These are phyloP conservation scores for Clavispora santaluciae DNA, from an alignment of 805 yeast species.

Conservation along the genomic window DNA sequence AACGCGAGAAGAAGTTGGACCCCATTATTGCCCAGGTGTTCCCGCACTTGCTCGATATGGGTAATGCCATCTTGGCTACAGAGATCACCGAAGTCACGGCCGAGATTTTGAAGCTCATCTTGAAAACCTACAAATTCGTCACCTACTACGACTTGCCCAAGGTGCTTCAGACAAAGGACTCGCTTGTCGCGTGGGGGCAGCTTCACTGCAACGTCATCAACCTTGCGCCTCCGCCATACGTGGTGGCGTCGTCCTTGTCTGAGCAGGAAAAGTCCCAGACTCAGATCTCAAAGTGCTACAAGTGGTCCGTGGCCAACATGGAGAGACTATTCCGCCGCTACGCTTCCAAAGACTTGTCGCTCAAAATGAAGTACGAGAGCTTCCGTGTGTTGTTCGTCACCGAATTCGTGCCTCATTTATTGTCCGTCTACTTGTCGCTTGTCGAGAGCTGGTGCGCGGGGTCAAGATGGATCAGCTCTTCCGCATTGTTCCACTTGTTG, in stretches of 20 bases:
- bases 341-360: slow-evolving; percentile 44
- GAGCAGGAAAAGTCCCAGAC: slow-evolving; percentile 55
- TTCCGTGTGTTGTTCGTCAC: slow-evolving; percentile 53
- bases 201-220: slow-evolving; percentile 67
- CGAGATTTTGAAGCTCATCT: slow-evolving; percentile 67
- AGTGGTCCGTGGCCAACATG: slow-evolving; percentile 84
- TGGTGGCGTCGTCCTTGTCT: slow-evolving; percentile 46
- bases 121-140: slow-evolving; percentile 75
- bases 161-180: slow-evolving; percentile 47
- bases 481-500: slow-evolving; percentile 57
- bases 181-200: slow-evolving; percentile 63
- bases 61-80: slow-evolving; percentile 40
- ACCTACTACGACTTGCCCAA: slow-evolving; percentile 70
- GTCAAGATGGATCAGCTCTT: slow-evolving; percentile 63
- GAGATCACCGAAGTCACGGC: slow-evolving; percentile 40
- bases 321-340: slow-evolving; percentile 68
- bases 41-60: slow-evolving; percentile 64
- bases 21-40: slow-evolving; percentile 52
- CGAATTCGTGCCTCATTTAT: slow-evolving; percentile 68
- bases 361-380: slow-evolving; percentile 47
- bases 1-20: slow-evolving; percentile 25
- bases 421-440: slow-evolving; percentile 58
- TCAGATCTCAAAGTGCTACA: slow-evolving; percentile 58
- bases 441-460: slow-evolving; percentile 70
- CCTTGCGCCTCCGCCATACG: slow-evolving; percentile 52